Percentiles rank a stretch among this genome's conserved stretches.
These are phyloP conservation scores for Leucosporidium yakuticum DNA, from an alignment of 768 basidiomycete genomes.

Conservation along the genomic window DNA sequence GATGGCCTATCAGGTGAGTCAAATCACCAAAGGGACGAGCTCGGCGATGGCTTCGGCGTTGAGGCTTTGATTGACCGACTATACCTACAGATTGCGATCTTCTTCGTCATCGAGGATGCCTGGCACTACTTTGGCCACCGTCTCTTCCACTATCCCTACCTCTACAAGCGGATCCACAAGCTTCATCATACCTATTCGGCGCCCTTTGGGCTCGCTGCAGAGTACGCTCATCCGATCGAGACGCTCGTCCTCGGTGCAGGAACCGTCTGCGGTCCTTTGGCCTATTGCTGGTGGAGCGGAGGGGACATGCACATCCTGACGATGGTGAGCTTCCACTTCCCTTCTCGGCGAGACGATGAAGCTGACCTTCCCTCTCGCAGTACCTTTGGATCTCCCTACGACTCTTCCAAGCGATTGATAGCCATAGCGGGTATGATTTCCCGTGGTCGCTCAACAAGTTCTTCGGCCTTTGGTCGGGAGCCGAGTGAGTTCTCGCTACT, in stretches of 20 bases:
- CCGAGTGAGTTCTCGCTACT: slow-evolving; percentile 12
- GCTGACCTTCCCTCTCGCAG: not conserved
- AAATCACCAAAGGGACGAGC: not conserved
- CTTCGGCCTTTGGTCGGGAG: slow-evolving; percentile 88
- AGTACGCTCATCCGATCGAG: slow-evolving; percentile 96
- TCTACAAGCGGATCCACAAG: slow-evolving; percentile 42
- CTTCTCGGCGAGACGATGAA: too few species aligned
- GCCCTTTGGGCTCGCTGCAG: slow-evolving; percentile 93
- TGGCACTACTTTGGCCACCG: slow-evolving; percentile 68
- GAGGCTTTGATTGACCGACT: too few species aligned
- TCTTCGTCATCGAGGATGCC: slow-evolving; percentile 89
- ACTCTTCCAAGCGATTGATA: slow-evolving; percentile 94
- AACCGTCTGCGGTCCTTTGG: slow-evolving; percentile 77
- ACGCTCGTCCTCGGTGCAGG: slow-evolving; percentile 90
- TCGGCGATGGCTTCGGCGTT: not conserved
- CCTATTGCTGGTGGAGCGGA: slow-evolving; percentile 53
- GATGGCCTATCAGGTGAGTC: not conserved
- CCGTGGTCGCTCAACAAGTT: slow-evolving; percentile 93
- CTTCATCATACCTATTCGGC: slow-evolving; percentile 95
- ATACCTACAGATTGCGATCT: slow-evolving; percentile 59
- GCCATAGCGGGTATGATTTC: slow-evolving; percentile 89
- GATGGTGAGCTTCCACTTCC: slow-evolving; percentile 45
- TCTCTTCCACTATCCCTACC: slow-evolving; percentile 38
- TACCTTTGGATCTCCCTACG: slow-evolving; percentile 90
- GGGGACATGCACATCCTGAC: slow-evolving; percentile 74